These are phyloP conservation scores for Salix viminalis DNA, from an alignment of 345 rosid genomes.

Conservation along the genomic window DNA sequence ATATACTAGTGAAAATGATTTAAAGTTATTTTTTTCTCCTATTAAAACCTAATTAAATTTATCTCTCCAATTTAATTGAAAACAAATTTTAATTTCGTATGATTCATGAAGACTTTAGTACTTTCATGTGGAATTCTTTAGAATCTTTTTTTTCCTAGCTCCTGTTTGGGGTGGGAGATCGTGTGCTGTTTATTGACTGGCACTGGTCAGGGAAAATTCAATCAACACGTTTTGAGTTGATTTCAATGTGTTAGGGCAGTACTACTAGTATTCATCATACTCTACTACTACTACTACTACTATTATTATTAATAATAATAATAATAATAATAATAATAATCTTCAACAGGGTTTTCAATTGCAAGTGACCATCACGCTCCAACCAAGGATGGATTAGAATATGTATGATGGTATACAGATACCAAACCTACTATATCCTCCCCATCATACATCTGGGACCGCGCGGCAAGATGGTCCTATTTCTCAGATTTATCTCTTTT, in stretches of 20 bases:
- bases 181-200: too few relatives aligned
- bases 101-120: too few relatives aligned
- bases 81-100: too few relatives aligned
- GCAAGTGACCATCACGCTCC: constrained; percentile 22
- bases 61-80: background rate
- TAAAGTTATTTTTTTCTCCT: too few relatives aligned
- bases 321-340: too few relatives aligned
- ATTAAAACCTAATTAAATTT: too few relatives aligned
- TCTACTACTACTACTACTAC: background rate
- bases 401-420: background rate
- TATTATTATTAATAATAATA: too few relatives aligned
- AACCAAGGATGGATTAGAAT: constrained; percentile 3
- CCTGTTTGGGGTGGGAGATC: background rate
- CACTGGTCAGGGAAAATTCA: background rate
- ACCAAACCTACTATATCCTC: background rate
- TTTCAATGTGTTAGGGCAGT: background rate
- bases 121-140: too few relatives aligned
- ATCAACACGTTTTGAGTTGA: background rate
- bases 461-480: constrained; percentile 20
- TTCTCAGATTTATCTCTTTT: background rate
- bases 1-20: too few relatives aligned
- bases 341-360: background rate
- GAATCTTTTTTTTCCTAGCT: background rate
- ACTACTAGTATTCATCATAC: background rate
- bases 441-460: constrained; percentile 22